Base-by-base conservation (phyloP, 2,329 filamentous ascomycete species). In the Penicillium concentricum region DNA sequence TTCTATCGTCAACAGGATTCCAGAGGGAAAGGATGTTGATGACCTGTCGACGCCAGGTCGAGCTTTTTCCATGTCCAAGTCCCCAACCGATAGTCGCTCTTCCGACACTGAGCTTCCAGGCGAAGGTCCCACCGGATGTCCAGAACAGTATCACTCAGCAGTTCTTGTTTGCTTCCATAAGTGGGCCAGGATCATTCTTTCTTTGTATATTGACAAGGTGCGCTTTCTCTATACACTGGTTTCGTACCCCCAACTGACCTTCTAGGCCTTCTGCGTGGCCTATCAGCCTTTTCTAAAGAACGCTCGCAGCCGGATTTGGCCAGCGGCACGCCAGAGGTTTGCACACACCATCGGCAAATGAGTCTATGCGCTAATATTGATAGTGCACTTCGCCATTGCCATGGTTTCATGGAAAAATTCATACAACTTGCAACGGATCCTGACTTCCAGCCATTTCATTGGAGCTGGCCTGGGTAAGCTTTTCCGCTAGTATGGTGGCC, bases 221-320 rank as follows among this genome's bases (percentile, higher is more conserved):
- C 26, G 61, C 24, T 18, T 49, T n/a, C 7, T 34, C 18, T 22
- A 10, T n/a, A 30, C n/a, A 4, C 5, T n/a, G 4, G 0, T 16
- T 28, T 20, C 5, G 15, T 20, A 13, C 22, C 37, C 3, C 37
- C 3, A 16, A 38, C 26, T 52, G 7, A 49, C 26, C 20, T 10
- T n/a, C 7, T 32, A 76, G 73, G 74, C 76, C 6, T 78, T 76
- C 48, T 79, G 77, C 56, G 74, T 79, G 49, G 76, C 76, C 22
- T 80, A 79, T 58, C 77, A 78, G 55, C 77, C 78, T 8, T 79
- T 80, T 41, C 64, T 80, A 16, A 80, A 79, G 59, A 79, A 79
- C 54, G 74, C 75, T 16, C 77, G 75, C 54, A 79, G 77, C 62
- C 74, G 76, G 28, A 72, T 80, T 20, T 80, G 78, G 78, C 73